Conservation (phyloP, 164 flowering plant genomes). For the Dillenia suffruticosa region DNA sequence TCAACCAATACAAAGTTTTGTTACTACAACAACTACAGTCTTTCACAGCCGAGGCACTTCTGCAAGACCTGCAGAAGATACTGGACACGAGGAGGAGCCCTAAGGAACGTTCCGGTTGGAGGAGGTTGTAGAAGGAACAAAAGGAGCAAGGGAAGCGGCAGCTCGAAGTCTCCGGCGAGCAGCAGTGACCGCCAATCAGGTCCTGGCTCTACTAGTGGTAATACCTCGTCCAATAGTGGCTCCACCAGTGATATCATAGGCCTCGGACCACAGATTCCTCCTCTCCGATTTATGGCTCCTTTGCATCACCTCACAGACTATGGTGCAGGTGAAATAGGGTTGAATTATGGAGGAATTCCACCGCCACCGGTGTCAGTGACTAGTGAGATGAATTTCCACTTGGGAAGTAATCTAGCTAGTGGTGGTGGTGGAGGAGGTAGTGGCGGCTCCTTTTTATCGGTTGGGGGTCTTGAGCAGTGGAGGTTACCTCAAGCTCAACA, state of each 20-base stretch:
- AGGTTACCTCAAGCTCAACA: slow-evolving; percentile 22
- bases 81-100: slow-evolving; percentile 60
- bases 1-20: too few relatives aligned
- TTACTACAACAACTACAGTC: too few relatives aligned
- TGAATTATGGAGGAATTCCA: slow-evolving; percentile 15
- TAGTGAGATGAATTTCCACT: slow-evolving; percentile 23
- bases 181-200: slow-evolving; percentile 12
- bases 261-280: slow-evolving; percentile 11
- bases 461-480: slow-evolving; percentile 33
- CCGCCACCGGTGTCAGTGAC: background rate
- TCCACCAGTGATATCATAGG: too few relatives aligned
- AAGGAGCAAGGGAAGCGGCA: slow-evolving; percentile 19
- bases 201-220: slow-evolving; percentile 14
- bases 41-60: slow-evolving; percentile 53
- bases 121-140: slow-evolving; percentile 53
- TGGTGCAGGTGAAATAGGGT: slow-evolving; percentile 14
- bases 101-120: slow-evolving; percentile 54
- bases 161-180: slow-evolving; percentile 31
- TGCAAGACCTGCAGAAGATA: slow-evolving; percentile 16
- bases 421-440: slow-evolving; percentile 10
- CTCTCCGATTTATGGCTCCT: slow-evolving; percentile 23
- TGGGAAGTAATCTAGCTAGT: slow-evolving; percentile 16
- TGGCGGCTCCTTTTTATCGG: slow-evolving; percentile 10
- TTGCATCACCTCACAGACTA: slow-evolving; percentile 19
- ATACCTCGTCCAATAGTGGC: slow-evolving; percentile 15